phyloP scores from a whole-genome alignment of 768 basidiomycete species.

The Thelephora ganbajun region DNA sequence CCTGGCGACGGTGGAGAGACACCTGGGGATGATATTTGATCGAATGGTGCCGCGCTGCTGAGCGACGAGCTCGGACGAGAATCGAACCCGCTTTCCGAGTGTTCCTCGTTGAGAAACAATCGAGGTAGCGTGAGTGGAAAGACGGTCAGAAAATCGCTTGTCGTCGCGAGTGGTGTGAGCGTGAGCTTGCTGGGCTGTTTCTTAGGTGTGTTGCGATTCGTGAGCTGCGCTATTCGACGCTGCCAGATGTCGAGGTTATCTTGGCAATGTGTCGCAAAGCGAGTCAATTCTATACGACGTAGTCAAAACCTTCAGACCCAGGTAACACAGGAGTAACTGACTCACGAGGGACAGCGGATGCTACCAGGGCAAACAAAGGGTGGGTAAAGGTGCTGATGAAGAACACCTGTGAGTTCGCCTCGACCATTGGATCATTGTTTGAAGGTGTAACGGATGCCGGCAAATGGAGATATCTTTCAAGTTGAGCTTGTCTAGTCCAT shows the following conservation, averaged over 20 bases:
- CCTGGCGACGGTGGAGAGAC: background rate
- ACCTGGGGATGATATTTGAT: background rate
- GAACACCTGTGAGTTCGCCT: constrained; percentile 76
- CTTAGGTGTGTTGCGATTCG: constrained; percentile 3
- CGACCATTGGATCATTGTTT: constrained; percentile 34
- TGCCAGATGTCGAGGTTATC: constrained; percentile 64
- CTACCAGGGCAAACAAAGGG: constrained; percentile 70
- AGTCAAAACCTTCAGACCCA: background rate
- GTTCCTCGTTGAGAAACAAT: background rate
- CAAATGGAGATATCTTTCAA: constrained; percentile 69
- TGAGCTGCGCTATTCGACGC: constrained; percentile 28
- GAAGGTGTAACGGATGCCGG: constrained; percentile 38
- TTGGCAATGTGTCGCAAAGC: constrained; percentile 52
- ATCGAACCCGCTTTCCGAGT: constrained; percentile 5
- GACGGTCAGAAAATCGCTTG: constrained; percentile 34
- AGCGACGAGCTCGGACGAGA: constrained; percentile 4
- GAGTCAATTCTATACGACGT: constrained; percentile 43
- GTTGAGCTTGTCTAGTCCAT: constrained; percentile 81
- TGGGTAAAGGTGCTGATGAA: constrained; percentile 76
- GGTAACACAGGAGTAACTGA: constrained; percentile 8
- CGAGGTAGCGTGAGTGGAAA: constrained; percentile 44
- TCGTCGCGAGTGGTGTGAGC: constrained; percentile 14
- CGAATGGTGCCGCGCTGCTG: background rate
- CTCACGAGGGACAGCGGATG: constrained; percentile 62
- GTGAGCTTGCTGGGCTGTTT: constrained; percentile 11